Base-by-base conservation (phyloP, 495 filamentous ascomycete genomes). In the Tetracladium setigerum region DNA sequence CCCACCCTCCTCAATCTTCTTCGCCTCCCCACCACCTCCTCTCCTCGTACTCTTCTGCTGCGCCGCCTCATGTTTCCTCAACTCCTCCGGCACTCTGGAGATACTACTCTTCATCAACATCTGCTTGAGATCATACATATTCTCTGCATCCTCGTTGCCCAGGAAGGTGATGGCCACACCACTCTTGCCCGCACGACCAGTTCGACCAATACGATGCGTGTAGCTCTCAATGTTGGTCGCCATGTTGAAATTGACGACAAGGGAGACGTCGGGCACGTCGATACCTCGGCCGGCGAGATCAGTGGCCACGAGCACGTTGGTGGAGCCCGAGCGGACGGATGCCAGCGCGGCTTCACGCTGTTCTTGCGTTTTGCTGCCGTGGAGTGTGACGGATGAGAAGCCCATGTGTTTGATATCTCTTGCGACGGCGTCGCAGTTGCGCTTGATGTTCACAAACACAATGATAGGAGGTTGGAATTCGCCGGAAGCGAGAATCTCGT, bases 221-320 rank as follows among this genome's bases (percentile, higher is more conserved):
- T 99, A 99, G 56, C 81, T 84, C 66, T 99, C 92, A 56, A 99
- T 99, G 52, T 74, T 86, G 16, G 68, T 81, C 8, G 94, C 86
- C 94, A 99, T 97, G 72, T 97, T 97, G 75, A 99, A 99, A 72
- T 99, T 99, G 56, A 96, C 73, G 22, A 99, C 92, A 48, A 99
- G 72, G 46, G 79, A 86, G 22, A 99, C 92, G 60, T 97, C 94
- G 0, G 83, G 83, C 1, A 99, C 89, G 71, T 99, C 92, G 61
- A 99, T 97, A 90, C 92, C 92, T 74, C 92, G 78, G 44, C 91
- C 92, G 15, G 92, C 92, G 19, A 99, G 76, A 68, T 99, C 92
- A 0, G 92, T 99, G 1, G 94, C 94, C 19, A 99, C 92, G n/a
- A 99, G 75, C 2, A 99, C 86, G 44, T 95, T 85, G 0, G 83